phyloP scores from a whole-genome alignment of 345 rosid species.

The Mallotus nudiflorus region DNA sequence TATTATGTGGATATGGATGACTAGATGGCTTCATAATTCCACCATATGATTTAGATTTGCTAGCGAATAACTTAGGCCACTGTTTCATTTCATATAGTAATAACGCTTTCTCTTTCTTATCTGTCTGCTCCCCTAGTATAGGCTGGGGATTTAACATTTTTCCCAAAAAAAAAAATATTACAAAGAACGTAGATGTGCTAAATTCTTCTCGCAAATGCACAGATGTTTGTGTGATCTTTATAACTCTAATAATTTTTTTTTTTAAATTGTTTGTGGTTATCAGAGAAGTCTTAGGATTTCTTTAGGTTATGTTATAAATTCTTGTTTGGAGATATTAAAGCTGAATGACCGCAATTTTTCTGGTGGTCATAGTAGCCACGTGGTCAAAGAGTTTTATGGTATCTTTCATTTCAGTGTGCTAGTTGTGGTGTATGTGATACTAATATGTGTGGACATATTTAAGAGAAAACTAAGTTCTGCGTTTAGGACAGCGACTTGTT shows the following conservation, averaged over 20 bases:
- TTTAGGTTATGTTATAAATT: background rate
- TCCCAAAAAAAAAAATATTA: background rate
- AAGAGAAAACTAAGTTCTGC: conserved; percentile 14
- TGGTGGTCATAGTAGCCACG: conserved; percentile 5
- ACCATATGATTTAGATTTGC: too few relatives aligned
- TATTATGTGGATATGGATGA: too few relatives aligned
- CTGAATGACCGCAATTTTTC: background rate
- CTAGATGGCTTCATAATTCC: background rate
- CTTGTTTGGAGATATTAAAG: conserved; percentile 4
- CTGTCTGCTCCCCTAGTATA: too few relatives aligned
- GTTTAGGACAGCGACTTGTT: background rate
- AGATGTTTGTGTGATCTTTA: background rate
- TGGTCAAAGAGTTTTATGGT: background rate
- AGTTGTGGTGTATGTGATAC: conserved; percentile 5
- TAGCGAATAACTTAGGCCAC: background rate
- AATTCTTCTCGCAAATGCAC: background rate
- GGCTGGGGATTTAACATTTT: too few relatives aligned
- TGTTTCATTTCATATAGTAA: too few relatives aligned
- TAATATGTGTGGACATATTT: conserved; percentile 15
- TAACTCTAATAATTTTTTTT: too few relatives aligned
- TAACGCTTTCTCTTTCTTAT: too few relatives aligned
- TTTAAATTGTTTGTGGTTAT: background rate
- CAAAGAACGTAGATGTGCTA: background rate
- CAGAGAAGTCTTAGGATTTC: background rate
- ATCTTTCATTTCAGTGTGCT: conserved; percentile 7